phyloP scores from a whole-genome alignment of 2,329 filamentous ascomycete genomes.

The Ascochyta rabiei region DNA sequence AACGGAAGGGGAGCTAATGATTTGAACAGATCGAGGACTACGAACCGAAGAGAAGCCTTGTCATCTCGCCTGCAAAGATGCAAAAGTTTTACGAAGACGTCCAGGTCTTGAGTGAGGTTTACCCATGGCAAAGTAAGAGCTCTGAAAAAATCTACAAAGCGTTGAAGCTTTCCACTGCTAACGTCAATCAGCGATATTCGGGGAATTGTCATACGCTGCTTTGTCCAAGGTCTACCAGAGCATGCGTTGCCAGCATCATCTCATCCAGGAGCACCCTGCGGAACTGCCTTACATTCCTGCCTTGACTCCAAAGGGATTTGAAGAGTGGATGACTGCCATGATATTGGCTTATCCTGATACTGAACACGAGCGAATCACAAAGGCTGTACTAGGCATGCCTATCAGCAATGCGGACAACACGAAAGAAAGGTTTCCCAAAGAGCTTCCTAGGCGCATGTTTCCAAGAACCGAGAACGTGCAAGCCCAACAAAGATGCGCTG shows the following conservation, averaged over 20 bases:
- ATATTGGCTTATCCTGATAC: slow-evolving; percentile 77
- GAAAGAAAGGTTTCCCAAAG: slow-evolving; percentile 77
- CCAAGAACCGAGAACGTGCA: slow-evolving; percentile 64
- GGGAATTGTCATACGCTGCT: slow-evolving; percentile 48
- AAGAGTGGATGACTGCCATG: slow-evolving; percentile 71
- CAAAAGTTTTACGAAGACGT: slow-evolving; percentile 73
- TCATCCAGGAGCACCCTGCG: slow-evolving; percentile 53
- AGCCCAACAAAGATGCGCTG: slow-evolving; percentile 65
- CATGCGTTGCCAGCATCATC: slow-evolving; percentile 56
- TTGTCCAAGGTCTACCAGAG: slow-evolving; percentile 56
- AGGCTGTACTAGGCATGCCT: slow-evolving; percentile 72
- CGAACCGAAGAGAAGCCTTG: slow-evolving; percentile 69
- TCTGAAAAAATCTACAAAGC: neutral
- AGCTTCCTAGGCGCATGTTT: slow-evolving; percentile 75
- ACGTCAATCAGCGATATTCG: slow-evolving; percentile 48
- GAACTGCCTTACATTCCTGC: slow-evolving; percentile 53
- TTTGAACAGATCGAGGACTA: slow-evolving; percentile 68
- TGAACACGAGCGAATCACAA: slow-evolving; percentile 73
- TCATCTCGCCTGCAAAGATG: slow-evolving; percentile 79
- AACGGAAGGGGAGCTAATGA: slow-evolving; percentile 10
- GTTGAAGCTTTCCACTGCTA: neutral
- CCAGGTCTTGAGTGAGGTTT: slow-evolving; percentile 66
- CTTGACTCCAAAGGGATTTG: slow-evolving; percentile 55
- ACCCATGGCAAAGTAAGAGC: slow-evolving; percentile 70
- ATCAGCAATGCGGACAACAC: slow-evolving; percentile 69